Base-by-base conservation (phyloP, 1,284 basidiomycete species). In the Cerioporus squamosus region DNA sequence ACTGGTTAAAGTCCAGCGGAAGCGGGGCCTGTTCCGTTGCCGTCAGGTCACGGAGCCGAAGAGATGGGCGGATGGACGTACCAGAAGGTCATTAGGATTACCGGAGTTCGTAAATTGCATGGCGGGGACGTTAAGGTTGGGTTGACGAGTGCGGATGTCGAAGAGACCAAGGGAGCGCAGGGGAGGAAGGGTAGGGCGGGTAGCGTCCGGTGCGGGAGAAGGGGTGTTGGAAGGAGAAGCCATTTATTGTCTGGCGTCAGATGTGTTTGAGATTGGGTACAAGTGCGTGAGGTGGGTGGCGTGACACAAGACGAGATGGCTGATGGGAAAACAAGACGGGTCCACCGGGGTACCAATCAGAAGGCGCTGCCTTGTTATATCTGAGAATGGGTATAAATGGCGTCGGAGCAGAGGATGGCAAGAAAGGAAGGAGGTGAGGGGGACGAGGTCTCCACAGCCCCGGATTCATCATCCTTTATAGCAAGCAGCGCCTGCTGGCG, bases 101-200 rank as follows among this genome's bases (percentile, higher is more conserved):
- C 43, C 46, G 53, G 54, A 56, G 43, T 15, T 59, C 55, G 29
- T 64, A 51, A 44, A 43, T 42, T 60, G 52, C 48, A 53, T 53
- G 33, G 44, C 33, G 39, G 33, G 40, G 44, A 57, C 49, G 57
- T 55, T 61, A 50, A 42, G 36, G 20, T 43, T 60, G 42, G 33
- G 57, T 76, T 65, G 54, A 60, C 57, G 61, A 71, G 66, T 52
- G 68, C 62, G 53, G 66, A 60, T 65, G 53, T 71, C 66, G 43
- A 77, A 80, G 54, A 85, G 76, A 57, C 79, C 72, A 46, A 87
- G 80, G 15, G 81, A 73, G 55, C 78, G 80, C 23, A 88, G 74
- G 17, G 86, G 74, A n/a, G 86, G 86, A 15, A 87, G 80, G 1
- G 79, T 82, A 31, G 84, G 82, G 39, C 83, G 82, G 61, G 71